Evolutionary conservation across 768 basidiomycete genomes (phyloP).

Genomic region (Lentinula detonsa): DNA sequence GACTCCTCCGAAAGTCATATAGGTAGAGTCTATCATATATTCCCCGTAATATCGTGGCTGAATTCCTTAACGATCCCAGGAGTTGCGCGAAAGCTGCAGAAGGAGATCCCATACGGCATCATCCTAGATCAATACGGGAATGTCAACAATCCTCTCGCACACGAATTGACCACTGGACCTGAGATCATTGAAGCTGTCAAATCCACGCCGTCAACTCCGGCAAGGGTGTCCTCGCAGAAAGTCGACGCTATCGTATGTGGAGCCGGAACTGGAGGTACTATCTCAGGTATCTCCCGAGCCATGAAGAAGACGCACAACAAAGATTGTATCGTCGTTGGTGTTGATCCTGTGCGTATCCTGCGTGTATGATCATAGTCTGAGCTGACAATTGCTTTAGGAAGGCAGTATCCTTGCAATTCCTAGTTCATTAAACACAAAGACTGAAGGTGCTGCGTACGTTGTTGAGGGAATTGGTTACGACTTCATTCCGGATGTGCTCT

Average conservation of each 20-base stretch:
- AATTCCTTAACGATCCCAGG: slow-evolving; percentile 87
- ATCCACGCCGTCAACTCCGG: slow-evolving; percentile 54
- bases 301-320: slow-evolving; percentile 76
- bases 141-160: slow-evolving; percentile 87
- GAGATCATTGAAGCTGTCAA: slow-evolving; percentile 83
- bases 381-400: slow-evolving; percentile 37
- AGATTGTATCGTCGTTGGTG: slow-evolving; percentile 69
- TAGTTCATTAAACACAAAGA: slow-evolving; percentile 50
- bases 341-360: slow-evolving; percentile 72
- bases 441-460: slow-evolving; percentile 51
- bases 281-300: slow-evolving; percentile 81
- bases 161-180: slow-evolving; percentile 84
- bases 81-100: slow-evolving; percentile 71
- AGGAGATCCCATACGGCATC: slow-evolving; percentile 76
- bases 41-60: slow-evolving; percentile 58
- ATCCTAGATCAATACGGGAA: slow-evolving; percentile 92
- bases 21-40: slow-evolving; percentile 51
- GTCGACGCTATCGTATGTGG: slow-evolving; percentile 81
- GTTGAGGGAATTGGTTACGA: slow-evolving; percentile 99
- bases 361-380: not conserved
- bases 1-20: slow-evolving; percentile 89
- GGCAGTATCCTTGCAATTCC: slow-evolving; percentile 86
- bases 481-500: slow-evolving; percentile 84
- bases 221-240: slow-evolving; percentile 59
- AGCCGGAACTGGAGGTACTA: slow-evolving; percentile 93